Conservation (phyloP, 1,139 yeast species). For the Lodderomyces orthopsilosis region DNA sequence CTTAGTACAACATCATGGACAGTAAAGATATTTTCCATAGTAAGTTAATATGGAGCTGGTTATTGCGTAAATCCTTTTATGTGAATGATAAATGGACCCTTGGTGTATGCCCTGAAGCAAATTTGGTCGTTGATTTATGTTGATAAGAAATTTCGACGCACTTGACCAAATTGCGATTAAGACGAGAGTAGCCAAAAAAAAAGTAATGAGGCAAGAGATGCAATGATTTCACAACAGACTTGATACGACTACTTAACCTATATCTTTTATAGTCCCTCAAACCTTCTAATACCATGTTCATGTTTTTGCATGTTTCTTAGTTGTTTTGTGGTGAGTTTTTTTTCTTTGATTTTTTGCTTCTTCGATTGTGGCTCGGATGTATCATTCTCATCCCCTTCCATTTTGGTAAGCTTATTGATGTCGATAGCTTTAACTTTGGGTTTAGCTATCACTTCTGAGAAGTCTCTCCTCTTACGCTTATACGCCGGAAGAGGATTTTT, state of each 20-base stretch:
- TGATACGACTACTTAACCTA: too few relatives aligned
- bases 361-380: slow-evolving; percentile 16
- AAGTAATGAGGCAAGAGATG: background rate
- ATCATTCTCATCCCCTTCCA: slow-evolving; percentile 1
- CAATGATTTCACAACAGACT: too few relatives aligned
- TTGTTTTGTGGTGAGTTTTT: slow-evolving; percentile 45
- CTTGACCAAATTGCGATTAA: background rate
- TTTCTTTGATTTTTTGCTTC: slow-evolving; percentile 30
- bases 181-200: background rate
- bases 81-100: too few relatives aligned
- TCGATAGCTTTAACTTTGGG: slow-evolving; percentile 12
- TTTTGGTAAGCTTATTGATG: slow-evolving; percentile 14
- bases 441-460: slow-evolving; percentile 18
- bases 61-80: background rate
- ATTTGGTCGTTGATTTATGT: background rate
- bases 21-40: slow-evolving; percentile 26
- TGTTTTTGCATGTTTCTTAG: slow-evolving; percentile 48
- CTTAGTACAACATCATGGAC: slow-evolving; percentile 68
- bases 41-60: background rate
- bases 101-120: background rate
- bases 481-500: slow-evolving; percentile 12
- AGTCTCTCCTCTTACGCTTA: slow-evolving; percentile 17
- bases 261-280: slow-evolving; percentile 52
- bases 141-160: background rate
- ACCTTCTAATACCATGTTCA: slow-evolving; percentile 65